These are phyloP conservation scores for Nepenthes gracilis DNA, from an alignment of 148 eudicot species.

Conservation along the genomic window DNA sequence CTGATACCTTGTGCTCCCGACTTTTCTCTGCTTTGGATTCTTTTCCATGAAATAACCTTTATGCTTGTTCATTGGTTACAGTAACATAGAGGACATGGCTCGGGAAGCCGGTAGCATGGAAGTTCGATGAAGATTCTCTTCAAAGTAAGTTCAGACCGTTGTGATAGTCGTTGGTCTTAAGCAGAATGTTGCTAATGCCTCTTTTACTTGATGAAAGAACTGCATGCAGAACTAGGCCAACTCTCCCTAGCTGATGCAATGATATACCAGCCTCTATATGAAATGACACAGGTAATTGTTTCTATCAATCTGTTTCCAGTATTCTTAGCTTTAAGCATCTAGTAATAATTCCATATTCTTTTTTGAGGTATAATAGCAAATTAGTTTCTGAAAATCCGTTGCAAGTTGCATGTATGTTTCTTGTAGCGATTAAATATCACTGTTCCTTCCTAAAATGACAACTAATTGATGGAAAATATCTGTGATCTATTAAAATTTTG, in stretches of 20 bases:
- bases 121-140: conserved; percentile 63
- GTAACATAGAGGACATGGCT: conserved; percentile 94
- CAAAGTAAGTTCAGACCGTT: conserved; percentile 44
- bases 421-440: too few species aligned
- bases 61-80: conserved; percentile 25
- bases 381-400: too few species aligned
- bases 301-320: background rate
- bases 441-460: too few species aligned
- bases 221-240: conserved; percentile 70
- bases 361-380: too few species aligned
- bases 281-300: conserved; percentile 62
- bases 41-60: conserved; percentile 1
- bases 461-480: too few species aligned
- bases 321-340: background rate
- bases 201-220: conserved; percentile 38
- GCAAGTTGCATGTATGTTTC: too few species aligned
- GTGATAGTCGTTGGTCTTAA: background rate
- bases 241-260: conserved; percentile 30
- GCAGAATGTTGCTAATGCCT: conserved; percentile 14
- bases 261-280: conserved; percentile 68
- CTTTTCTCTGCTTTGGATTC: too few species aligned
- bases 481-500: background rate
- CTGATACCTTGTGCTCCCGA: too few species aligned
- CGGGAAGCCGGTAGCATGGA: conserved; percentile 90
- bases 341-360: background rate